phyloP scores from a whole-genome alignment of 1,139 yeast species.

The Waltiozyma sp. region DNA sequence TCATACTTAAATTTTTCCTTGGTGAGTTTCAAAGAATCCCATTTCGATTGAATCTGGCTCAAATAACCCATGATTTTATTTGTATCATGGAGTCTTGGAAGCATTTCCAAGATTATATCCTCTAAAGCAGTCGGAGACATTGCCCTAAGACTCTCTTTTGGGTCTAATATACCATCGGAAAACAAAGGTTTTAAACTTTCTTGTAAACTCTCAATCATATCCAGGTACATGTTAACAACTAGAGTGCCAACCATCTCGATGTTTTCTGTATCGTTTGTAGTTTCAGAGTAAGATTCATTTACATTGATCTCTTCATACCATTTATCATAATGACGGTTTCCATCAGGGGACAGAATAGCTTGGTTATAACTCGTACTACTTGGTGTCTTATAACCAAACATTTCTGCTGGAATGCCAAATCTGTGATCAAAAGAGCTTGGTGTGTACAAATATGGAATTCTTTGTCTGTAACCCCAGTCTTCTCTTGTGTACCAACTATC shows the following conservation, averaged over 20 bases:
- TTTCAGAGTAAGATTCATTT: slow-evolving; percentile 39
- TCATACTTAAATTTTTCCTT: not conserved
- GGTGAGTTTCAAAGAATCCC: not conserved
- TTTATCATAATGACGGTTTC: slow-evolving; percentile 17
- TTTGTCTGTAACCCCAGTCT: slow-evolving; percentile 26
- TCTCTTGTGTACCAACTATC: slow-evolving; percentile 34
- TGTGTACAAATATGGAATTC: slow-evolving; percentile 50
- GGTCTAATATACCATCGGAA: not conserved
- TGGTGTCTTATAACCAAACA: slow-evolving; percentile 19
- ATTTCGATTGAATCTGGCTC: not conserved
- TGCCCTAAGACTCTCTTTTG: not conserved
- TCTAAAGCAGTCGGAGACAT: not conserved
- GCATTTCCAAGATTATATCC: not conserved
- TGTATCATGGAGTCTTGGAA: not conserved
- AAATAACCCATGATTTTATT: not conserved
- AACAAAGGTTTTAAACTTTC: not conserved
- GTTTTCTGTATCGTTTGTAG: slow-evolving; percentile 24
- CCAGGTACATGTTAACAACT: not conserved
- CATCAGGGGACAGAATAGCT: slow-evolving; percentile 11
- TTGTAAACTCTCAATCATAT: not conserved
- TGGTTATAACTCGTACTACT: not conserved
- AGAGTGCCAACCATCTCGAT: slow-evolving; percentile 13
- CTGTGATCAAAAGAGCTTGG: slow-evolving; percentile 34
- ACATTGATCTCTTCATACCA: slow-evolving; percentile 43
- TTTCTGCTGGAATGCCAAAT: slow-evolving; percentile 26